These are phyloP conservation scores for Thermomucor indicae-seudaticae DNA, from an alignment of 371 early-diverging fungal genomes.

Conservation along the genomic window DNA sequence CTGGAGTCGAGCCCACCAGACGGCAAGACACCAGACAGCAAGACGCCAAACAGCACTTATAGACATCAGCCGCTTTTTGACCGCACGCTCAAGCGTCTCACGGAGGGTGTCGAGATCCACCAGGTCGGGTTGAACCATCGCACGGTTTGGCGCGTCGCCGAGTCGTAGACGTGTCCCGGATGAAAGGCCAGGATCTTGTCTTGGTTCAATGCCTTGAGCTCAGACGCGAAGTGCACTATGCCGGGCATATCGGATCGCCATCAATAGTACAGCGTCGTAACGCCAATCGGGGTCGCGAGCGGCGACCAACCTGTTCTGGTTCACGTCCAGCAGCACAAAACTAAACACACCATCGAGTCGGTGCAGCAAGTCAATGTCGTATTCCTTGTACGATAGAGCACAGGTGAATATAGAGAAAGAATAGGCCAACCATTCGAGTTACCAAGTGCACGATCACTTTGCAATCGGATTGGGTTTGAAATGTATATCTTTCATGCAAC, in stretches of 20 bases:
- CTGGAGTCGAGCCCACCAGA: constrained; percentile 93
- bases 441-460: constrained; percentile 94
- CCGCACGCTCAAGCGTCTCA: constrained; percentile 76
- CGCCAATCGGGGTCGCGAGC: constrained; percentile 96
- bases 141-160: constrained; percentile 69
- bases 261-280: constrained; percentile 95
- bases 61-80: constrained; percentile 93
- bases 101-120: constrained; percentile 61
- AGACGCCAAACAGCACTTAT: no score
- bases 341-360: constrained; percentile 95
- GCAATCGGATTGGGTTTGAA: constrained; percentile 96
- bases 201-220: constrained; percentile 91
- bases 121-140: constrained; percentile 90
- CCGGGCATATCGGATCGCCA: constrained; percentile 78
- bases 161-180: constrained; percentile 89
- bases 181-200: constrained; percentile 94
- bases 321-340: constrained; percentile 87
- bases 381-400: constrained; percentile 74
- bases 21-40: constrained; percentile 96
- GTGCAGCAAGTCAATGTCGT: constrained; percentile 72
- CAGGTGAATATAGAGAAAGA: neutral
- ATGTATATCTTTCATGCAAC: constrained; percentile 63
- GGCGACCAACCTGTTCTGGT: constrained; percentile 77
- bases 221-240: constrained; percentile 89
- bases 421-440: no score